Evolutionary conservation across 2,329 filamentous ascomycete species (phyloP).

Genomic region (Penicillium vulpinum): DNA sequence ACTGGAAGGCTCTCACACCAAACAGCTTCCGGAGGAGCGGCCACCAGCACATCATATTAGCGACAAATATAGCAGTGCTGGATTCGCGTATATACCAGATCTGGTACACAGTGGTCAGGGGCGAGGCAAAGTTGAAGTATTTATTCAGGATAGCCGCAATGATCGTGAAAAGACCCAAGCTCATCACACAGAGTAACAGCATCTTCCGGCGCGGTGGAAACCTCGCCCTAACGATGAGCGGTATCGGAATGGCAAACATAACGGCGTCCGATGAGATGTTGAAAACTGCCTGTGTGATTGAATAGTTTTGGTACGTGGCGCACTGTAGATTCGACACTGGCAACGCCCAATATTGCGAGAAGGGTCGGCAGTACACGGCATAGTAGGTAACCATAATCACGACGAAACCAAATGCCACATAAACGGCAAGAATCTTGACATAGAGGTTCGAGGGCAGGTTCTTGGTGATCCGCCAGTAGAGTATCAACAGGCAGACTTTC

Average conservation of each 20-base stretch:
- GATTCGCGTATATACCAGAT: slow-evolving; percentile 47
- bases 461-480: slow-evolving; percentile 50
- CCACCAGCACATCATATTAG: slow-evolving; percentile 44
- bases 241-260: slow-evolving; percentile 41
- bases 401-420: slow-evolving; percentile 47
- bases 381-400: slow-evolving; percentile 53
- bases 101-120: slow-evolving; percentile 39
- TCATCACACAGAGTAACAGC: slow-evolving; percentile 37
- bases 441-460: slow-evolving; percentile 37
- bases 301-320: slow-evolving; percentile 43
- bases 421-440: slow-evolving; percentile 44
- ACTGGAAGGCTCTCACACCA: slow-evolving; percentile 27
- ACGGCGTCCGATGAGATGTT: slow-evolving; percentile 44
- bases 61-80: slow-evolving; percentile 45
- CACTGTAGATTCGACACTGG: slow-evolving; percentile 43
- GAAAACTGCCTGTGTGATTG: slow-evolving; percentile 47
- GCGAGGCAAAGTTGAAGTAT: slow-evolving; percentile 44
- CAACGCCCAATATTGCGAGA: slow-evolving; percentile 53
- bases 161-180: slow-evolving; percentile 43
- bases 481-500: slow-evolving; percentile 53
- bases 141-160: slow-evolving; percentile 50
- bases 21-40: slow-evolving; percentile 32
- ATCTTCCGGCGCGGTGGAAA: slow-evolving; percentile 37
- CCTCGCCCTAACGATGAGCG: slow-evolving; percentile 37
- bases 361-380: slow-evolving; percentile 52